phyloP scores from a whole-genome alignment of 192 early-diverging fungal genomes.

The Podila clonocystis region DNA sequence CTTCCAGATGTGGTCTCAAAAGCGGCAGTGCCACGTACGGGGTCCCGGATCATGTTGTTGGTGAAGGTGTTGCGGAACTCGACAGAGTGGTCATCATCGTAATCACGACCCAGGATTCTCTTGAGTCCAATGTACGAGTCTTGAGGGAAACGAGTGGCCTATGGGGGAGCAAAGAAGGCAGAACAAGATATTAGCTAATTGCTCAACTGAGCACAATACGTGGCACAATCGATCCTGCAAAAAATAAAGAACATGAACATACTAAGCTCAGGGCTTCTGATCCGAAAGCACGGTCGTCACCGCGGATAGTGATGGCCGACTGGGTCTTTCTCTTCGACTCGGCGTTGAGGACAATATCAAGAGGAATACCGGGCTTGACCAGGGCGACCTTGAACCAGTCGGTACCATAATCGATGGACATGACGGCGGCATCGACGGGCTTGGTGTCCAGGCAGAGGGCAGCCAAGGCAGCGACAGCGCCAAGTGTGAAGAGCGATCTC shows the following conservation, averaged over 20 bases:
- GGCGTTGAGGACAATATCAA: conserved; percentile 95
- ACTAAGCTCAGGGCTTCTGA: conserved; percentile 84
- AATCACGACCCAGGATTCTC: conserved; percentile 82
- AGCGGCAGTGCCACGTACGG: conserved; percentile 68
- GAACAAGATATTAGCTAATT: too few species aligned
- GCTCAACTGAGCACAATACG: too few species aligned
- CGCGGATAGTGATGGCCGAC: conserved; percentile 82
- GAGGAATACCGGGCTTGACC: conserved; percentile 87
- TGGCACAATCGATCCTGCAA: background rate
- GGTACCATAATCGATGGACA: conserved; percentile 96
- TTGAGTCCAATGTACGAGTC: conserved; percentile 87
- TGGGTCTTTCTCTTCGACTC: conserved; percentile 97
- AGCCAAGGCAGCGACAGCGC: conserved; percentile 46
- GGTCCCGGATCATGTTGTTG: conserved; percentile 81
- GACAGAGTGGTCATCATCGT: conserved; percentile 72
- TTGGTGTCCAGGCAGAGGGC: conserved; percentile 36
- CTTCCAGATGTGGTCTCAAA: conserved; percentile 72
- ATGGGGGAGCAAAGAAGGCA: background rate
- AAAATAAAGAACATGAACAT: conserved; percentile 9
- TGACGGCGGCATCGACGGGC: conserved; percentile 73
- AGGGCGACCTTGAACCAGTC: conserved; percentile 98
- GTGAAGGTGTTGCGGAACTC: conserved; percentile 81
- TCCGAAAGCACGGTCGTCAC: conserved; percentile 87
- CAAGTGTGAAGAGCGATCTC: conserved; percentile 37
- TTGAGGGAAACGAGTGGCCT: conserved; percentile 86